Conservation (phyloP, 768 basidiomycete genomes). For the Mycena sanguinolenta region DNA sequence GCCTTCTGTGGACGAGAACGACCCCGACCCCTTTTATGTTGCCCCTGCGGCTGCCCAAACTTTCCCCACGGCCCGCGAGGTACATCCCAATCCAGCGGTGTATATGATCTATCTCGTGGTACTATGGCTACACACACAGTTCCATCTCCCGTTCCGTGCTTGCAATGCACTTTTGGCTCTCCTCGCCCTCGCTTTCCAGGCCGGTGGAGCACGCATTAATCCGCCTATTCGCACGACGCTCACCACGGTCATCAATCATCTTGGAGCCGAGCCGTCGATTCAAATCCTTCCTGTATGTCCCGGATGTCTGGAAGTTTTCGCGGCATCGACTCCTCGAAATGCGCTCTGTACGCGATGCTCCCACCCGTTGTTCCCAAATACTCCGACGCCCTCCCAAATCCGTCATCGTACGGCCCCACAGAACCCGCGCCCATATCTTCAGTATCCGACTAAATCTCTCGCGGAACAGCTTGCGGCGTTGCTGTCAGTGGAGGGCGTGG, state of each 20-base stretch:
- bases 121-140: conserved; percentile 45
- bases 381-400: not conserved
- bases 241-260: conserved; percentile 30
- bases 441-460: not conserved
- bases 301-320: conserved; percentile 39
- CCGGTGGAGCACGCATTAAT: too few species aligned
- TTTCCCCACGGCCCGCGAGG: not conserved
- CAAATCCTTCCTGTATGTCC: conserved; percentile 41
- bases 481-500: not conserved
- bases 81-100: conserved; percentile 37
- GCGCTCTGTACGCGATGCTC: too few species aligned
- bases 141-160: conserved; percentile 42
- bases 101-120: conserved; percentile 42
- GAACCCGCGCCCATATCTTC: not conserved
- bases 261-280: conserved; percentile 37
- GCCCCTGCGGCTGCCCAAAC: not conserved
- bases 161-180: not conserved
- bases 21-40: conserved; percentile 10
- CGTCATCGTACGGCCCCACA: not conserved
- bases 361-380: not conserved
- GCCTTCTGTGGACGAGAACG: conserved; percentile 6
- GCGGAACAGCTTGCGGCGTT: not conserved
- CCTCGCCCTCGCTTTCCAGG: too few species aligned
- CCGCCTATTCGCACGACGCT: conserved; percentile 39
- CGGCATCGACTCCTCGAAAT: conserved; percentile 12